Percentiles rank a stretch among this genome's conserved stretches.
Conservation (phyloP, 1,284 basidiomycete species). For the Ceratorhiza oryzae-sativae region DNA sequence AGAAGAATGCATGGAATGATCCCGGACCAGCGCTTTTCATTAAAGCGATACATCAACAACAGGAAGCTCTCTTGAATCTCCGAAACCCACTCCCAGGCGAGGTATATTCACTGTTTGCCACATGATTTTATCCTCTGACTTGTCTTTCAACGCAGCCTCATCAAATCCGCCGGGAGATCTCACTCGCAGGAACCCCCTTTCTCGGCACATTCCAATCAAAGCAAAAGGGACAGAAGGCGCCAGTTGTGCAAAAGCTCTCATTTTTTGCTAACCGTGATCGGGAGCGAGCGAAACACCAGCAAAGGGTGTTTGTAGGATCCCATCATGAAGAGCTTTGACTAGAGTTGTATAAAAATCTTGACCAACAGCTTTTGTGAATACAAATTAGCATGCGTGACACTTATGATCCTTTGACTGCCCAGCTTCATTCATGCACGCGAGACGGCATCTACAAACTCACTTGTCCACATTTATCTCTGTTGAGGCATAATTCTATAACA, state of each 20-base stretch:
- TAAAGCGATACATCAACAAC: constrained; percentile 3
- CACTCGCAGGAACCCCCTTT: constrained; percentile 1
- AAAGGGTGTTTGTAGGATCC: background rate
- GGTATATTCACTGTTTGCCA: background rate
- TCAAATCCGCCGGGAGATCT: background rate
- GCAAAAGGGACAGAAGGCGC: constrained; percentile 3
- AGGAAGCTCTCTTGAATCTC: background rate
- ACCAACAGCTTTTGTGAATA: too few species aligned
- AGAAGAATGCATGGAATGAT: constrained; percentile 30
- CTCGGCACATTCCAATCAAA: background rate
- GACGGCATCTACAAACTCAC: too few species aligned
- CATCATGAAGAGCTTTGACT: constrained; percentile 23
- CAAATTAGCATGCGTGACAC: too few species aligned
- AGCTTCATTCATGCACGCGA: too few species aligned
- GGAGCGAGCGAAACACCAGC: background rate
- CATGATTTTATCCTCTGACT: background rate
- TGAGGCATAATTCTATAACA: too few species aligned
- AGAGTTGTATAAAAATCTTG: too few species aligned
- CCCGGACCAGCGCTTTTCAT: constrained; percentile 28
- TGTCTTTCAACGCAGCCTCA: background rate
- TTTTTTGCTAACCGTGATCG: constrained; percentile 18
- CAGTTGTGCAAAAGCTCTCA: background rate
- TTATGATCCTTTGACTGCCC: too few species aligned
- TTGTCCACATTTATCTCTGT: too few species aligned
- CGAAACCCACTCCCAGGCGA: background rate